Evolutionary conservation across 2,329 filamentous ascomycete genomes (phyloP).

Genomic region (Pseudopyrenochaeta lycopersici): DNA sequence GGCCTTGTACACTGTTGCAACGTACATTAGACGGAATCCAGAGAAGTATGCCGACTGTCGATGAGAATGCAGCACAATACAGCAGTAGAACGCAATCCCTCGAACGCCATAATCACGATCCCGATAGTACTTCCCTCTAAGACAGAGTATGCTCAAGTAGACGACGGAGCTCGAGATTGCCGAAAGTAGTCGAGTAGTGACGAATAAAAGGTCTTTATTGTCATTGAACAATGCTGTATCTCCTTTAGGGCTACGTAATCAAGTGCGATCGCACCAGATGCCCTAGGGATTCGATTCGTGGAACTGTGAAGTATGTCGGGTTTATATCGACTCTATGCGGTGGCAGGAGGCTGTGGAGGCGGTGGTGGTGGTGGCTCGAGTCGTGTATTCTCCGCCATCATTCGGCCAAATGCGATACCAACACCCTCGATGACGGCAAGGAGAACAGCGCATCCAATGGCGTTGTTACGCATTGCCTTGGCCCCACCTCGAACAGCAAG

Average conservation of each 20-base stretch:
- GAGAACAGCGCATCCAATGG: constrained; percentile 92
- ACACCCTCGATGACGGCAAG: constrained; percentile 96
- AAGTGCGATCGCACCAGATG: too few species aligned
- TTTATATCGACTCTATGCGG: not conserved
- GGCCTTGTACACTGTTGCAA: not conserved
- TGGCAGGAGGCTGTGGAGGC: constrained; percentile 24
- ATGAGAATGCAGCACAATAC: not conserved
- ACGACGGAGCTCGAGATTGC: not conserved
- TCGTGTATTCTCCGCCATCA: constrained; percentile 88
- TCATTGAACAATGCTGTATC: too few species aligned
- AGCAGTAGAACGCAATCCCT: not conserved
- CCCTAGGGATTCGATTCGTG: not conserved
- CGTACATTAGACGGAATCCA: not conserved
- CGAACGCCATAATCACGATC: not conserved
- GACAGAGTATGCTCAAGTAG: not conserved
- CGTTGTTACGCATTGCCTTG: constrained; percentile 90
- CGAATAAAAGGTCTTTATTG: too few species aligned
- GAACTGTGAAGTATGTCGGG: not conserved
- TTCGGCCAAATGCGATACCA: constrained; percentile 90
- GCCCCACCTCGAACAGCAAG: constrained; percentile 90
- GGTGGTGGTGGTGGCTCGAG: constrained; percentile 67
- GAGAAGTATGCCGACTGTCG: not conserved
- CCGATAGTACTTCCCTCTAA: not conserved
- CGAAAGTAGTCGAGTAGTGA: not conserved
- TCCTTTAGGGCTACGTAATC: not conserved